Base-by-base conservation (phyloP, 2,329 filamentous ascomycete species). In the Exophiala oligosperma region DNA sequence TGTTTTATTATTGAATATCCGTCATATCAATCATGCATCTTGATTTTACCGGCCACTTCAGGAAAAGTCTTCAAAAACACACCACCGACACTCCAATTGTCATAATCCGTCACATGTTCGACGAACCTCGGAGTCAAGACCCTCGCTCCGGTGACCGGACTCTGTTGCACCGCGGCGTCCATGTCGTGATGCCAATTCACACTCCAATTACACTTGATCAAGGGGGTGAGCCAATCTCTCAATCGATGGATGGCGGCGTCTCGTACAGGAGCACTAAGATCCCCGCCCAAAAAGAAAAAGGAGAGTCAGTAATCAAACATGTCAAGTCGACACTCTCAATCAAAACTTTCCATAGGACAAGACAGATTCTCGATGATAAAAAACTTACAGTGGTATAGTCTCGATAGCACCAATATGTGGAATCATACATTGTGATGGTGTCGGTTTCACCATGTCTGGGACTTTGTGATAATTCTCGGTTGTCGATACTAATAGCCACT, bases 371-470 rank as follows among this genome's bases (percentile, higher is more conserved):
- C 17, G 17, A 17, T 17, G 17, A 17, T 17, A 35, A 8, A 35
- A 35, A 9, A 60, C 58, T 21, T 54, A 63, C 61, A 64, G 23
- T 43, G 61, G 61, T n/a, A 64, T 57, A 14, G 59, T 61, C 37
- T 64, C 61, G 17, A 64, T 64, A n/a, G 61, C 61, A 7, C 59
- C 59, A 12, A 64, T 61, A 47, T 64, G 61, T 14, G 61, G 61
- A 35, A 59, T 50, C 61, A 61, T 61, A 32, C 61, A 56, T 40
- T 64, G 61, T 11, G 51, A 43, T 1, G 61, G 61, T 49, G 61
- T 64, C 35, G 61, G 61, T 48, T 61, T 64, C 59, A 64, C 61
- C 59, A 64, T 64, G 24, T 64, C 61, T 1, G 61, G 61, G 6
- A 64, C 23, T 29, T 51, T 61, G 6, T 56, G 38, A 21, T 64